A percentile compares a stretch with the other conserved stretches of the same genome.
Conservation (phyloP, 2,329 filamentous ascomycete genomes). For the Trichoderma citrinoviride region DNA sequence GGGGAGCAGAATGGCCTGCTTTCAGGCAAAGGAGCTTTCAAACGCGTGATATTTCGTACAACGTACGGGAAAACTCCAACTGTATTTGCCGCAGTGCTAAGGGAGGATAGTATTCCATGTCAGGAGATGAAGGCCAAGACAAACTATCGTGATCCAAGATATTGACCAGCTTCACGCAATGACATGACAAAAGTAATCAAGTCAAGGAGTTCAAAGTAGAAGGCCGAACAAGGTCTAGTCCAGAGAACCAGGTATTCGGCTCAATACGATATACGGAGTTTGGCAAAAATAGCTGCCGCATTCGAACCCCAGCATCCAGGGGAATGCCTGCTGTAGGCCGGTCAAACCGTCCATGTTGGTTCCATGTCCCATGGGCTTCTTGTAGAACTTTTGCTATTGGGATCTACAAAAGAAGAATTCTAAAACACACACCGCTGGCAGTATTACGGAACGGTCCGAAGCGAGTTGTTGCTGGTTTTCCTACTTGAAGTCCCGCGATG, state of each 20-base stretch:
- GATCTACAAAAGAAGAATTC: background rate
- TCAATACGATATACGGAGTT: background rate
- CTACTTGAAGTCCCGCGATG: background rate
- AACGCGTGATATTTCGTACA: background rate
- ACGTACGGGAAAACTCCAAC: background rate
- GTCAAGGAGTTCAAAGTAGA: background rate
- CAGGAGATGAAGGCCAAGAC: background rate
- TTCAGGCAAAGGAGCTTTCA: background rate
- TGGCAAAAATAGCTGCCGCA: background rate
- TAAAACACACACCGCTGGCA: background rate
- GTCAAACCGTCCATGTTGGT: background rate
- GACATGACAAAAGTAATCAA: background rate
- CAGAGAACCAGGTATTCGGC: background rate
- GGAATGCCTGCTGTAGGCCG: background rate
- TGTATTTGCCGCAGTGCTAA: background rate
- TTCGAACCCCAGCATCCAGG: background rate
- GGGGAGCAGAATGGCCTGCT: background rate
- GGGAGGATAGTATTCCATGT: background rate
- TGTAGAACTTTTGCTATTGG: background rate
- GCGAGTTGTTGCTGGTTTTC: background rate
- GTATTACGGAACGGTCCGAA: background rate
- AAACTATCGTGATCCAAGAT: background rate
- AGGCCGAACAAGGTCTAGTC: background rate
- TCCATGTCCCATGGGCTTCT: background rate
- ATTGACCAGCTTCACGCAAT: background rate